Conservation (phyloP, 208 protist genomes). For the Herpetomonas samuelpessoai region DNA sequence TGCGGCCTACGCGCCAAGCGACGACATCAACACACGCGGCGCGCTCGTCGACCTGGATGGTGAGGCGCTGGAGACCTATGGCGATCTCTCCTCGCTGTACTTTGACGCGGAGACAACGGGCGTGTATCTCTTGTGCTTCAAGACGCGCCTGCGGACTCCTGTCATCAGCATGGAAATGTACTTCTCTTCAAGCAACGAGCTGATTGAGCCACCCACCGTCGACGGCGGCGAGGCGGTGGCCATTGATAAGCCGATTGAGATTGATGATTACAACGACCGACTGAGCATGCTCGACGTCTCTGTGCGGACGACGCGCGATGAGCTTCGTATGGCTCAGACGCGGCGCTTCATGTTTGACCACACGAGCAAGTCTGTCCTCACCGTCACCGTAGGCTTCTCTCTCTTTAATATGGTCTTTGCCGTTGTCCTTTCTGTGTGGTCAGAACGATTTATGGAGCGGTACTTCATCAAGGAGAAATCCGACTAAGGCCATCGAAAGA, state of each 20-base stretch:
- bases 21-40: conserved; percentile 17
- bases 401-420: conserved; percentile 55
- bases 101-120: conserved; percentile 64
- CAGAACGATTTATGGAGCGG: conserved; percentile 53
- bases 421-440: conserved; percentile 32
- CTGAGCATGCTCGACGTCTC: conserved; percentile 61
- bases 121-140: conserved; percentile 65
- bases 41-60: conserved; percentile 17
- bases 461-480: conserved; percentile 71
- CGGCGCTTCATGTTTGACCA: conserved; percentile 55
- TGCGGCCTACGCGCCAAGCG: conserved; percentile 43
- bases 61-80: conserved; percentile 40
- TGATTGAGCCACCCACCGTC: conserved; percentile 39
- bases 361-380: conserved; percentile 40
- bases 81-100: conserved; percentile 40
- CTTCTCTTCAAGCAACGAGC: conserved; percentile 60
- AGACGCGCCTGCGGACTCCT: conserved; percentile 47
- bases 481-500: too few relatives aligned
- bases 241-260: conserved; percentile 65
- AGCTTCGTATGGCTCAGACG: conserved; percentile 52
- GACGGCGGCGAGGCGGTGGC: conserved; percentile 58
- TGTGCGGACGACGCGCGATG: conserved; percentile 53
- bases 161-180: conserved; percentile 59
- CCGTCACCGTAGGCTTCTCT: conserved; percentile 41
- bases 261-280: conserved; percentile 50